Conservation (phyloP, 2,329 filamentous ascomycete species). For the Fusarium drepaniforme region DNA sequence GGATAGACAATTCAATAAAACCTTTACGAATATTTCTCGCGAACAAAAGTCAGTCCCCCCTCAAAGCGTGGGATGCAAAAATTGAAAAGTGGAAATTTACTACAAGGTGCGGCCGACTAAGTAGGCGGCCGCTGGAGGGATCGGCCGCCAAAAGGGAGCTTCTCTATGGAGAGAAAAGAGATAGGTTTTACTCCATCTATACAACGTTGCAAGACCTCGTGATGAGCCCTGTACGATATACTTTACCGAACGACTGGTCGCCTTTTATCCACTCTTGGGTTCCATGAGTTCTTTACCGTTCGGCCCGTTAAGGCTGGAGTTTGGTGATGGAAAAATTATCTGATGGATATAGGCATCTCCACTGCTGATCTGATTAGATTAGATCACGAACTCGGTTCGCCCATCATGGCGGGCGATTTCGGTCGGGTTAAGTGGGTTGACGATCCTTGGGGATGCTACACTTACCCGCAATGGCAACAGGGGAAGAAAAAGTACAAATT, state of each 20-base stretch:
- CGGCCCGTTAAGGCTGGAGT: background rate
- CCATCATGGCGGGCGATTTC: background rate
- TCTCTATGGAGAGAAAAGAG: background rate
- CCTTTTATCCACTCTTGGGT: background rate
- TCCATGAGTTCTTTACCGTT: background rate
- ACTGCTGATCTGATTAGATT: conserved; percentile 5
- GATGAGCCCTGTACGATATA: background rate
- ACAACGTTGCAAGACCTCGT: background rate
- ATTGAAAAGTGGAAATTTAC: conserved; percentile 5
- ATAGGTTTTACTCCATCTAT: background rate
- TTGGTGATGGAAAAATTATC: conserved; percentile 3
- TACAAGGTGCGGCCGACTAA: conserved; percentile 18
- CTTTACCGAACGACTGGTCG: background rate
- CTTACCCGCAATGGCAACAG: background rate
- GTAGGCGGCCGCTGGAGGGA: background rate
- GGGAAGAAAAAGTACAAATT: conserved; percentile 6
- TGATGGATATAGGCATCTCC: background rate
- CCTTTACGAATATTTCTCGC: conserved; percentile 2
- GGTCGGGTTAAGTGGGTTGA: background rate
- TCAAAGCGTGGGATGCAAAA: background rate
- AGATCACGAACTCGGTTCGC: background rate
- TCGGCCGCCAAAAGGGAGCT: background rate
- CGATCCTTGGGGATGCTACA: background rate
- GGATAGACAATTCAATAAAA: conserved; percentile 26
- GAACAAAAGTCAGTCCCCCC: background rate